A percentile compares a stretch with the other conserved stretches of the same genome.
Evolutionary conservation across 2,329 filamentous ascomycete species (phyloP).

Genomic region (Phaeomoniella chlamydospora): DNA sequence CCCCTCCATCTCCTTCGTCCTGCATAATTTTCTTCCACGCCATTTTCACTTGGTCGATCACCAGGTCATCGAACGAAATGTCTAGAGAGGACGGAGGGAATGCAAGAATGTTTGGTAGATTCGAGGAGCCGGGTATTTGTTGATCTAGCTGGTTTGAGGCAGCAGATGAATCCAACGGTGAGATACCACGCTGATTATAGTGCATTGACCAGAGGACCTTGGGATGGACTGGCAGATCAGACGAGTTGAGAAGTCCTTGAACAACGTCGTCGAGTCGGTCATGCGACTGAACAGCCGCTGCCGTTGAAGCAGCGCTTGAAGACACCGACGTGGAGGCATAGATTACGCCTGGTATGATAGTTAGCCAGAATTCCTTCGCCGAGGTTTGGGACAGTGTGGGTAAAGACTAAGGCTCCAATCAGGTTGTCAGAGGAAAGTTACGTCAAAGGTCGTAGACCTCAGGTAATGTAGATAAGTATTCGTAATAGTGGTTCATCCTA

Average conservation of each 20-base stretch:
- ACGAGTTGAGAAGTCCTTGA: conserved; percentile 24
- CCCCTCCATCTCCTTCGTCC: conserved; percentile 30
- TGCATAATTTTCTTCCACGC: conserved; percentile 56
- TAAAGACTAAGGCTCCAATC: conserved; percentile 37
- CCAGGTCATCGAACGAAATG: conserved; percentile 59
- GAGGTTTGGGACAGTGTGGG: conserved; percentile 3
- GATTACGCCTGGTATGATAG: conserved; percentile 34
- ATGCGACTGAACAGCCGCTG: conserved; percentile 13
- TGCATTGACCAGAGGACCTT: conserved; percentile 35
- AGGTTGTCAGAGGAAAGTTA: conserved; percentile 79
- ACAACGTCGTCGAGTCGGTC: conserved; percentile 18
- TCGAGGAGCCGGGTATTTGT: conserved; percentile 4
- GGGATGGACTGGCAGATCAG: conserved; percentile 17
- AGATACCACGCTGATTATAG: conserved; percentile 32
- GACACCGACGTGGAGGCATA: conserved; percentile 35
- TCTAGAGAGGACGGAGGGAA: conserved; percentile 49
- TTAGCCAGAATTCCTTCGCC: conserved; percentile 6
- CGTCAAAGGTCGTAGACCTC: conserved; percentile 67
- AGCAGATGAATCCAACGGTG: conserved; percentile 2
- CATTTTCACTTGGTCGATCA: conserved; percentile 50
- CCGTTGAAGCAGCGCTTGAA: conserved; percentile 20
- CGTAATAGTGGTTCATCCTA: conserved; percentile 67
- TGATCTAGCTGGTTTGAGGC: conserved; percentile 3
- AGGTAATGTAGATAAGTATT: conserved; percentile 99
- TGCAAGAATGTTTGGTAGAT: conserved; percentile 28